Base-by-base conservation (phyloP, 176 grass and related monocot genomes). In the Luzula sylvatica region DNA sequence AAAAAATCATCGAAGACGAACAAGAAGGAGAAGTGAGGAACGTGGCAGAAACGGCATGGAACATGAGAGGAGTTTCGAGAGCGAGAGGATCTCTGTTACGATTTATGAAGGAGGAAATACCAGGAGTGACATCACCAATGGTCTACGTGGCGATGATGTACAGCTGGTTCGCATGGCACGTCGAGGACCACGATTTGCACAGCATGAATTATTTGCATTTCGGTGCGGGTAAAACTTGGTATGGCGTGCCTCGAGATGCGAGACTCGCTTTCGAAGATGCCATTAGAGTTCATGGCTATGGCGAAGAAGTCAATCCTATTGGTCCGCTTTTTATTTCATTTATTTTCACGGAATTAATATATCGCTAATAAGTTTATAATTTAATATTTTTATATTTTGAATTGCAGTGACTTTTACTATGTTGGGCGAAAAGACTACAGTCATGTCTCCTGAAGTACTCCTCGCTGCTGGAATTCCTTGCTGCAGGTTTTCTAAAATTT, bases 91-190 rank as follows among this genome's bases (percentile, higher is more conserved):
- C 93, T 23, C 65, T 98, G 65, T 71, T 98, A 44, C 57, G 75
- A 52, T 77, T 75, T 11, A 98, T 98, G 93, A 74, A 80, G 60
- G 78, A 80, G 61, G 93, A 98, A 41, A 78, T 98, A 16, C 81
- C 93, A 0, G 93, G 93, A 42, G 93, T 98, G 26, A 98, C 93
- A 1, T 80, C 93, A n/a, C 93, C 93, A 25, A 90, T 98, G 93
- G 72, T 90, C 28, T 98, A 98, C 51, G 82, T 98, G 28, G 93
- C 93, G 12, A 98, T 98, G 93, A 79, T 98, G 21, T 98, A 82
- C 65, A 98, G 93, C 65, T 98, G 93, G 93, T 98, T 98, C 46
- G 93, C 86, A 2, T 98, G 93, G 93, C 93, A 98, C 44, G 93
- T 98, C 38, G 93, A 98, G 75, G 93, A 98, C 70, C 93, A 98